These are phyloP conservation scores for Lactarius trivialis DNA, from an alignment of 768 basidiomycete genomes.

Conservation along the genomic window DNA sequence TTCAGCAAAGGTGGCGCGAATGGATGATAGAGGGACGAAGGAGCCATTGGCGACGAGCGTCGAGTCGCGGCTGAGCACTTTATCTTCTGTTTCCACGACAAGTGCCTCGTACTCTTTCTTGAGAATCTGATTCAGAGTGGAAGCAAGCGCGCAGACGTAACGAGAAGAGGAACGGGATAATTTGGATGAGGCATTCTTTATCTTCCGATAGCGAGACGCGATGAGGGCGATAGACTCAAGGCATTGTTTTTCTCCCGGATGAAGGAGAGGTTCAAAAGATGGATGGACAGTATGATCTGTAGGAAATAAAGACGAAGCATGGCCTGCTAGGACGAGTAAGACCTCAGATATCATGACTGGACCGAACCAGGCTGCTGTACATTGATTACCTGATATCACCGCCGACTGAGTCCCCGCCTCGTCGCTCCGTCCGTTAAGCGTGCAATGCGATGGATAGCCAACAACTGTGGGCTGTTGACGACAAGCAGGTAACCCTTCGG, in stretches of 20 bases:
- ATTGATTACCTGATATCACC: not conserved
- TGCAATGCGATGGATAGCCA: slow-evolving; percentile 10
- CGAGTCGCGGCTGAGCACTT: slow-evolving; percentile 67
- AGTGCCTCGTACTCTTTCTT: slow-evolving; percentile 74
- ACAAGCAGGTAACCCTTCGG: not conserved
- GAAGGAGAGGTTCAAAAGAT: slow-evolving; percentile 63
- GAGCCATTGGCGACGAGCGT: slow-evolving; percentile 71
- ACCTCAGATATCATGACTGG: slow-evolving; percentile 81
- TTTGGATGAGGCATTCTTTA: slow-evolving; percentile 49
- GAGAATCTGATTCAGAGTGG: slow-evolving; percentile 66
- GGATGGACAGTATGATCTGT: slow-evolving; percentile 52
- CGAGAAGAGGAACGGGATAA: slow-evolving; percentile 58
- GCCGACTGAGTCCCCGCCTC: not conserved
- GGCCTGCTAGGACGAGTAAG: slow-evolving; percentile 79
- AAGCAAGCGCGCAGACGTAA: slow-evolving; percentile 74
- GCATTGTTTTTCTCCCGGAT: slow-evolving; percentile 84
- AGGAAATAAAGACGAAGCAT: slow-evolving; percentile 79
- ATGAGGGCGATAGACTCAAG: slow-evolving; percentile 74
- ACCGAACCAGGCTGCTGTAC: not conserved
- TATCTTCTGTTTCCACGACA: slow-evolving; percentile 75
- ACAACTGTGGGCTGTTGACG: not conserved
- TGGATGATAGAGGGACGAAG: slow-evolving; percentile 79
- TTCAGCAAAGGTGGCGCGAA: slow-evolving; percentile 76
- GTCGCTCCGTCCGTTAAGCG: not conserved
- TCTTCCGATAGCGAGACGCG: slow-evolving; percentile 66